These are phyloP conservation scores for Botryosphaeria dothidea DNA, from an alignment of 2,329 filamentous ascomycete species.

Conservation along the genomic window DNA sequence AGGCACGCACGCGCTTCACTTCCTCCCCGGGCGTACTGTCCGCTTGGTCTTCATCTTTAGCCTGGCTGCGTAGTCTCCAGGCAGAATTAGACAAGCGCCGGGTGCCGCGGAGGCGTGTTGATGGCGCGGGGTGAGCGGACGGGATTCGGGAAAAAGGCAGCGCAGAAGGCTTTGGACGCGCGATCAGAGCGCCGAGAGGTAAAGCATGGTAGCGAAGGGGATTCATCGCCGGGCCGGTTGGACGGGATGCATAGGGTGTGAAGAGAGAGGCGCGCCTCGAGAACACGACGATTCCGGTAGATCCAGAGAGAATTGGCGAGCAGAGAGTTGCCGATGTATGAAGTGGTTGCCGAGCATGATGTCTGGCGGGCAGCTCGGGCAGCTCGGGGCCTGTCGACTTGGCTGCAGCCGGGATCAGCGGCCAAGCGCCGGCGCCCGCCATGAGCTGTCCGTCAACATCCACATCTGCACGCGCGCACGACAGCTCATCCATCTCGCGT, in stretches of 20 bases:
- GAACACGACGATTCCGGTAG: too few relatives aligned
- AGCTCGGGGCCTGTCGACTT: conserved; percentile 56
- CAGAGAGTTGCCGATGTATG: not conserved
- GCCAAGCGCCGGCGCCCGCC: not conserved
- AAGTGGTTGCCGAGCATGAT: not conserved
- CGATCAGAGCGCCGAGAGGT: conserved; percentile 20
- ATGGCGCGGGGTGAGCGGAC: not conserved
- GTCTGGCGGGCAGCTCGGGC: not conserved
- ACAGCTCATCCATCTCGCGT: conserved; percentile 17
- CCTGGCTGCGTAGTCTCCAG: not conserved
- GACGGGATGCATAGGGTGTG: not conserved
- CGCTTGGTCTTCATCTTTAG: not conserved
- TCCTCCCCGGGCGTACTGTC: not conserved
- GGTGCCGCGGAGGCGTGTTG: not conserved
- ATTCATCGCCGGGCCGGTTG: conserved; percentile 28
- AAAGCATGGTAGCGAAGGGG: conserved; percentile 26
- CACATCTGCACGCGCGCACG: not conserved
- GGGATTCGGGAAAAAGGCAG: not conserved
- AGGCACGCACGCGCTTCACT: conserved; percentile 9
- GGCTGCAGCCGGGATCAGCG: conserved; percentile 11
- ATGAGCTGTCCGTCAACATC: conserved; percentile 12
- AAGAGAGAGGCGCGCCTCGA: not conserved
- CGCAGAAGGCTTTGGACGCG: not conserved
- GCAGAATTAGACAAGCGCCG: not conserved
- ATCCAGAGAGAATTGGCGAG: not conserved